A percentile compares a stretch with the other conserved stretches of the same genome.
Conservation (phyloP, 345 rosid species). For the Bretschneidera sinensis region DNA sequence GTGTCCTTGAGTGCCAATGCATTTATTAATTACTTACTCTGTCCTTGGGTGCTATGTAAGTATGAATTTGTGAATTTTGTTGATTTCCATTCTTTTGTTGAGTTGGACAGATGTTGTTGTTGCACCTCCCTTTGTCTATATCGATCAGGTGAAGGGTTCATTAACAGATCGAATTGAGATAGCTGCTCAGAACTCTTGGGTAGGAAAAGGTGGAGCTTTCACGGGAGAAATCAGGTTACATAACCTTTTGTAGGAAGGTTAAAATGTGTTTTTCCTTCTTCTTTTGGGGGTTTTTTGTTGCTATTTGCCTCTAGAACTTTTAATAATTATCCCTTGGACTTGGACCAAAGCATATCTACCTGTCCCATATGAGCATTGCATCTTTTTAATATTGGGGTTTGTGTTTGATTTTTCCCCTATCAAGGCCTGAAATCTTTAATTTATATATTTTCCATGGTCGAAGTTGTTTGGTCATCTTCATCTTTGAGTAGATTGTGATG, state of each 20-base stretch:
- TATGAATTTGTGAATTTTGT: neutral
- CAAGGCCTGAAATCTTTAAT: neutral
- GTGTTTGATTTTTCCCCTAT: no score
- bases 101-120: conserved; percentile 77
- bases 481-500: neutral
- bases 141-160: conserved; percentile 70
- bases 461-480: neutral
- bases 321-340: no score
- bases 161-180: conserved; percentile 67
- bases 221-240: conserved; percentile 96
- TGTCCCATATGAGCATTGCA: neutral
- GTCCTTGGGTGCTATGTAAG: no score
- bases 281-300: no score
- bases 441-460: neutral
- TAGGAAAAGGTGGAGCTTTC: conserved; percentile 96
- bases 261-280: no score
- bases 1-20: no score
- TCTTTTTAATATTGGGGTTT: no score
- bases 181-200: conserved; percentile 96
- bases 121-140: conserved; percentile 93
- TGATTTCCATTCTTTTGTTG: neutral
- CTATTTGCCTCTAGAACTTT: no score
- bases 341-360: no score
- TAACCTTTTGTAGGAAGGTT: conserved; percentile 8
- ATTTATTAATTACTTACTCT: no score